Evolutionary conservation across 257 asterid species (phyloP).

Genomic region (Petunia secreta): DNA sequence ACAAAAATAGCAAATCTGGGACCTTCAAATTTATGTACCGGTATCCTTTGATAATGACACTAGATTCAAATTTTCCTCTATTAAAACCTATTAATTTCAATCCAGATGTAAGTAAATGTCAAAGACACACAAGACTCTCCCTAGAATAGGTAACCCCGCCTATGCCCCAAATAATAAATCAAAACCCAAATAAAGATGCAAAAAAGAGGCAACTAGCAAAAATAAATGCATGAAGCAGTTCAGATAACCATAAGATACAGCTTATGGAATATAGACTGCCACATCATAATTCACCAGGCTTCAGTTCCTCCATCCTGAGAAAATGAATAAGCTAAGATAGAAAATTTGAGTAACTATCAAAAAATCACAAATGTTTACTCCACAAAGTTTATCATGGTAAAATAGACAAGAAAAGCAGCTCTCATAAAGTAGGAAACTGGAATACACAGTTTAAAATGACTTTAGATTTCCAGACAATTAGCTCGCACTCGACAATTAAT

Average conservation of each 20-base stretch:
- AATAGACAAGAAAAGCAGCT: constrained; percentile 18
- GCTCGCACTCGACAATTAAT: constrained; percentile 29
- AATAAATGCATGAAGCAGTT: not conserved
- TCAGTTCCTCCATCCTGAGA: constrained; percentile 24
- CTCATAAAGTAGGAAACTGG: not conserved
- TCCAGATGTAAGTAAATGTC: not conserved
- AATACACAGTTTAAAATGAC: constrained; percentile 1
- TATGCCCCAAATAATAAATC: not conserved
- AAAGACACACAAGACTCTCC: no score
- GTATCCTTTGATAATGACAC: no score
- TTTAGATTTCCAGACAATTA: constrained; percentile 21
- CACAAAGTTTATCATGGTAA: not conserved
- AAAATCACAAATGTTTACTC: not conserved
- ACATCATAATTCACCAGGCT: constrained; percentile 1
- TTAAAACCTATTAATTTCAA: not conserved
- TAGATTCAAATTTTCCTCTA: no score
- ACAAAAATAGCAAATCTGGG: no score
- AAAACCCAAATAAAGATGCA: not conserved
- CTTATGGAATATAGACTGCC: not conserved
- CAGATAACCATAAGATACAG: constrained; percentile 13
- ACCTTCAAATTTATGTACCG: no score
- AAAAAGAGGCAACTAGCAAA: not conserved
- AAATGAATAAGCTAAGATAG: no score
- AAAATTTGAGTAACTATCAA: not conserved
- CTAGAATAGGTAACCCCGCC: constrained; percentile 10